These are phyloP conservation scores for Oryza meridionalis DNA, from an alignment of 176 grass and related monocot species.

Conservation along the genomic window DNA sequence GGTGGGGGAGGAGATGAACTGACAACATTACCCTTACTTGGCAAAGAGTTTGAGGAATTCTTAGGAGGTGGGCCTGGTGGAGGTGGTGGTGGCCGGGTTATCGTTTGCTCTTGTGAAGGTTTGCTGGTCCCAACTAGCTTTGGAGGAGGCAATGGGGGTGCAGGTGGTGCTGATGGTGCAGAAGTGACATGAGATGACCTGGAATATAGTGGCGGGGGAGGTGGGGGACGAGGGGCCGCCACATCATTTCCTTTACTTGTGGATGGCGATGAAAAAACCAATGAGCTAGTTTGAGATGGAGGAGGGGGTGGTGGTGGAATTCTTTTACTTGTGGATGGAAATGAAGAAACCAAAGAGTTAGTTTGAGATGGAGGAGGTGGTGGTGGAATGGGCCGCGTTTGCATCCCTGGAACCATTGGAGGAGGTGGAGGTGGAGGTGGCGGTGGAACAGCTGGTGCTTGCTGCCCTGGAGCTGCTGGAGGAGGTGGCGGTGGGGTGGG, in stretches of 20 bases:
- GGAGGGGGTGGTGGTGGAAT: slow-evolving; percentile 47
- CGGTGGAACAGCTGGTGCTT: too few species aligned
- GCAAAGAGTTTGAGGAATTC: slow-evolving; percentile 35
- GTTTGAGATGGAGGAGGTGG: slow-evolving; percentile 40
- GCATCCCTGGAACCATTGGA: slow-evolving; percentile 14
- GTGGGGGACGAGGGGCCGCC: slow-evolving; percentile 41
- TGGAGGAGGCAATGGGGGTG: slow-evolving; percentile 47
- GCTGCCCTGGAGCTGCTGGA: too few species aligned
- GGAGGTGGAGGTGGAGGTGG: background rate
- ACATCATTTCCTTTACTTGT: slow-evolving; percentile 34
- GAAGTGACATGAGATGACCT: slow-evolving; percentile 24
- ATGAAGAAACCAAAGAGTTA: slow-evolving; percentile 27
- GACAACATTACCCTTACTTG: slow-evolving; percentile 46
- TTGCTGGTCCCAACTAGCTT: slow-evolving; percentile 28
- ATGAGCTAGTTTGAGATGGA: slow-evolving; percentile 9
- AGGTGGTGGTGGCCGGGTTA: slow-evolving; percentile 42
- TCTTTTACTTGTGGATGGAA: slow-evolving; percentile 43
- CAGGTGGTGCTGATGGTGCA: slow-evolving; percentile 39
- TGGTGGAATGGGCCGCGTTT: slow-evolving; percentile 18
- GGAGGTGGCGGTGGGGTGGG: too few species aligned
- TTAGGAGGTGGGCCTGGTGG: slow-evolving; percentile 46
- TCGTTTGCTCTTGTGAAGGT: slow-evolving; percentile 39
- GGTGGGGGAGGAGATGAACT: slow-evolving; percentile 66
- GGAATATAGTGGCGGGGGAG: slow-evolving; percentile 41
- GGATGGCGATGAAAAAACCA: slow-evolving; percentile 33